Percentiles rank a stretch among this genome's conserved stretches.
These are phyloP conservation scores for Ilex aquifolium DNA, from an alignment of 257 asterid genomes.

Conservation along the genomic window DNA sequence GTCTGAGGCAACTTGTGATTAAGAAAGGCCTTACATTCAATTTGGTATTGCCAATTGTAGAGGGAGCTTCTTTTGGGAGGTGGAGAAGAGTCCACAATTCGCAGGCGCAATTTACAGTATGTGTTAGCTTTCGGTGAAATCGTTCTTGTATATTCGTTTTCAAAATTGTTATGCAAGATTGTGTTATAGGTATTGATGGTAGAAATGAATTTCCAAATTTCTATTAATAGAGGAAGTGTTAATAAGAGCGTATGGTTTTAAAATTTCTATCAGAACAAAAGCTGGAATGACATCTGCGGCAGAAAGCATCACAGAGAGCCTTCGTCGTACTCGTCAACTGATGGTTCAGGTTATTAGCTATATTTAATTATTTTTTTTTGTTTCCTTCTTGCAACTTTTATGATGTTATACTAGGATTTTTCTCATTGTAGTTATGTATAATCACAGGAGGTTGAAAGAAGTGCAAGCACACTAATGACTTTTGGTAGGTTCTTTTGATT, in stretches of 20 bases:
- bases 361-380: not conserved
- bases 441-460: slow-evolving; percentile 87
- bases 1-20: not conserved
- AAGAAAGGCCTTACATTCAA: slow-evolving; percentile 2
- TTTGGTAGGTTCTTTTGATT: slow-evolving; percentile 42
- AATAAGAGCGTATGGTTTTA: not conserved
- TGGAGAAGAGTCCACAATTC: slow-evolving; percentile 90
- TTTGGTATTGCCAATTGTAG: slow-evolving; percentile 37
- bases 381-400: not conserved
- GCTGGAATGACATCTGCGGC: slow-evolving; percentile 99
- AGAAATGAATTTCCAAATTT: too few species aligned
- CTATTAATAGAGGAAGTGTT: too few species aligned
- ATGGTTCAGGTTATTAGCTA: slow-evolving; percentile 75
- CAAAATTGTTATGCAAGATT: not conserved
- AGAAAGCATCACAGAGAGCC: slow-evolving; percentile 94
- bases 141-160: not conserved
- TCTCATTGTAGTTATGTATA: slow-evolving; percentile 9
- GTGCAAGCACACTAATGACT: slow-evolving; percentile 77
- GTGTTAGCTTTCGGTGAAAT: slow-evolving; percentile 13
- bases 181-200: not conserved
- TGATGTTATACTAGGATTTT: slow-evolving; percentile 5
- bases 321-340: slow-evolving; percentile 87
- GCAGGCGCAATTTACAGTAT: slow-evolving; percentile 84
- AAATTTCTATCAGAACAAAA: slow-evolving; percentile 56
- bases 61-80: slow-evolving; percentile 94